A percentile compares a stretch with the other conserved stretches of the same genome.
Evolutionary conservation across 2,329 filamentous ascomycete genomes (phyloP).

Genomic region (Cyclaneusma minus): DNA sequence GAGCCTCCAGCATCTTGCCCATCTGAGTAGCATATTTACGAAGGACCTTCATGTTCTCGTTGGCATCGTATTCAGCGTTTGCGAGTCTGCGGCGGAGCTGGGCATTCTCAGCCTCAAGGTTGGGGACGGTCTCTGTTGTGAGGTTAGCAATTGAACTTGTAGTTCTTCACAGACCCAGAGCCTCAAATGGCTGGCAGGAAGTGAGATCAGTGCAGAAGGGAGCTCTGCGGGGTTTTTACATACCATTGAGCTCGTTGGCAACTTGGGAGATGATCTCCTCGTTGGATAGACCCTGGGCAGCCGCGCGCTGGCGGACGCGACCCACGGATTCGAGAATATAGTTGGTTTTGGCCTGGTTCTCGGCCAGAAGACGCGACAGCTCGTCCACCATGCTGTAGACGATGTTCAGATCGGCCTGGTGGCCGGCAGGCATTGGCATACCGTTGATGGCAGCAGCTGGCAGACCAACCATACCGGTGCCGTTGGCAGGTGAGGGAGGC

Average conservation of each 20-base stretch:
- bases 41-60: slow-evolving; percentile 43
- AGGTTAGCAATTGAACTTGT: slow-evolving; percentile 4
- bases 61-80: slow-evolving; percentile 41
- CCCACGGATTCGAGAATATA: slow-evolving; percentile 49
- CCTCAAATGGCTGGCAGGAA: neutral
- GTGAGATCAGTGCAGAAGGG: neutral
- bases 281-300: slow-evolving; percentile 34
- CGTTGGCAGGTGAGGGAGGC: too few relatives aligned
- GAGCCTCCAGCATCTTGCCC: slow-evolving; percentile 42
- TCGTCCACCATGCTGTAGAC: slow-evolving; percentile 55
- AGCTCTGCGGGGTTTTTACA: slow-evolving; percentile 8
- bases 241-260: slow-evolving; percentile 41
- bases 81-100: slow-evolving; percentile 46
- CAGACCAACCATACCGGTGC: slow-evolving; percentile 11
- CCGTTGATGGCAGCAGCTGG: neutral
- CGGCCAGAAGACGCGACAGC: slow-evolving; percentile 30
- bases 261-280: slow-evolving; percentile 41
- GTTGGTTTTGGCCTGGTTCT: slow-evolving; percentile 44
- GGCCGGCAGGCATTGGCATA: slow-evolving; percentile 49
- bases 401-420: slow-evolving; percentile 53
- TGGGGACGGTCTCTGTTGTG: slow-evolving; percentile 35
- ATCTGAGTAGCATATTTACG: slow-evolving; percentile 41
- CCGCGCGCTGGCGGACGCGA: slow-evolving; percentile 40
- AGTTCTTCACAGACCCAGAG: too few relatives aligned
- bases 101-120: slow-evolving; percentile 45